Evolutionary conservation across 495 filamentous ascomycete species (phyloP).

Genomic region (Staphylotrichum tortipilum): DNA sequence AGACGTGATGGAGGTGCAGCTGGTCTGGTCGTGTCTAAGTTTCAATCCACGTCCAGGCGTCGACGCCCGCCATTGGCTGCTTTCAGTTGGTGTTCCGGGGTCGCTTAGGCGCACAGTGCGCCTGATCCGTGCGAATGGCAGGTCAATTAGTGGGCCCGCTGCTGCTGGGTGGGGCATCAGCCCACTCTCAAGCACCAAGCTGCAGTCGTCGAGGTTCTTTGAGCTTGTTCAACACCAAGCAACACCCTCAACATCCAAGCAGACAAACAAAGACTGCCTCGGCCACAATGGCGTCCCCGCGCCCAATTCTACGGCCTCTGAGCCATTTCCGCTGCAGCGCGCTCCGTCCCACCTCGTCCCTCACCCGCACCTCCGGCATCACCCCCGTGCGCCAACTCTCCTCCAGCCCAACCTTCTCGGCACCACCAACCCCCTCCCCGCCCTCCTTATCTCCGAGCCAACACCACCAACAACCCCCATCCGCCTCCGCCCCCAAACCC

Average conservation of each 20-base stretch:
- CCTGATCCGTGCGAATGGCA: too few species aligned
- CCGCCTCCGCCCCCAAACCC: conserved; percentile 14
- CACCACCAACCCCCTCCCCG: conserved; percentile 1
- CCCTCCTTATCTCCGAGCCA: too few species aligned
- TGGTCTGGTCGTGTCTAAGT: too few species aligned
- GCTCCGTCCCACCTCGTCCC: background rate
- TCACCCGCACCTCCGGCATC: background rate
- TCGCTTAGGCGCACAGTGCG: too few species aligned
- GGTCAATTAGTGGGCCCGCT: too few species aligned
- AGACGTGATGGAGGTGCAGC: too few species aligned
- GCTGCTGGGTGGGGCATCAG: background rate
- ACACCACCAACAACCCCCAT: conserved; percentile 1
- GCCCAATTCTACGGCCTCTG: background rate
- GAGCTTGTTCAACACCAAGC: background rate
- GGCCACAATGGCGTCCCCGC: conserved; percentile 1
- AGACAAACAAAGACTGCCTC: background rate
- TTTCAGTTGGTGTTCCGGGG: too few species aligned
- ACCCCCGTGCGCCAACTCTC: too few species aligned
- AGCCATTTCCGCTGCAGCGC: background rate
- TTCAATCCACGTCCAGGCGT: too few species aligned
- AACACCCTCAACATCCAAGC: background rate
- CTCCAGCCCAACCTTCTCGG: too few species aligned
- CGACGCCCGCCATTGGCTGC: too few species aligned
- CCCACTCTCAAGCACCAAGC: too few species aligned
- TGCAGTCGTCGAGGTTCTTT: conserved; percentile 13